Base-by-base conservation (phyloP, 306 rosid genomes). In the Citrullus amarus region DNA sequence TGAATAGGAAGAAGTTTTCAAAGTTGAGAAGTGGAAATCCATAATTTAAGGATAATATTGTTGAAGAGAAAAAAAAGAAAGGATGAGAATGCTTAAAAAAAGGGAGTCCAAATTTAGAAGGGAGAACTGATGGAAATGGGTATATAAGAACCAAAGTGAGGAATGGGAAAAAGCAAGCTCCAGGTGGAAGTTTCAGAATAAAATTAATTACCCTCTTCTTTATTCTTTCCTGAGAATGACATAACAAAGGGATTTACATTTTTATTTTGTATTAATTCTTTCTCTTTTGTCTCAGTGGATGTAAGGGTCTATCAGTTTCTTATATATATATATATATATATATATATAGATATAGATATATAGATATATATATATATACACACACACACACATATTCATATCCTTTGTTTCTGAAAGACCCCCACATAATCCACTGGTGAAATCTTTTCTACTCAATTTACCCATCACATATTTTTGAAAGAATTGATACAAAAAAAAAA, bases 261-360 rank as follows among this genome's bases (percentile, higher is more conserved):
- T 53, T 53, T 16, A 5, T 51, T 22, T 73, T 73, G 78, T 73
- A 73, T 73, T 32, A 73, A 9, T 73, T 73, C 78, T 51, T 28
- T 73, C 59, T 28, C 61, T 73, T 73, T 73, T 50, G 30, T 73
- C 78, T 51, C 78, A 73, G 78, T 73, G 78, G 78, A 73, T 73
- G 22, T 17, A 53, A 50, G 78, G 78, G 17, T 10, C 46, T 50
- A 46, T 73, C 78, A 71, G 41, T 12, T 20, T 22, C 12, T 69
- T 13, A 4, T 7, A 62, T 10, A 60, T 60, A 25, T 65, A 39
- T 38, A 15, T 66, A 25, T 25, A 13, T 4, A 61, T 13, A 46
- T 3, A 10, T 48, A 0, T 48, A 1, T 53, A 15, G n/a, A n/a
- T 51, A 15, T 15, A 51, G 22, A 22, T 22, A 22, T 22, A 22